Conservation (phyloP, 2,329 filamentous ascomycete species). For the Tolypocladium inflatum region DNA sequence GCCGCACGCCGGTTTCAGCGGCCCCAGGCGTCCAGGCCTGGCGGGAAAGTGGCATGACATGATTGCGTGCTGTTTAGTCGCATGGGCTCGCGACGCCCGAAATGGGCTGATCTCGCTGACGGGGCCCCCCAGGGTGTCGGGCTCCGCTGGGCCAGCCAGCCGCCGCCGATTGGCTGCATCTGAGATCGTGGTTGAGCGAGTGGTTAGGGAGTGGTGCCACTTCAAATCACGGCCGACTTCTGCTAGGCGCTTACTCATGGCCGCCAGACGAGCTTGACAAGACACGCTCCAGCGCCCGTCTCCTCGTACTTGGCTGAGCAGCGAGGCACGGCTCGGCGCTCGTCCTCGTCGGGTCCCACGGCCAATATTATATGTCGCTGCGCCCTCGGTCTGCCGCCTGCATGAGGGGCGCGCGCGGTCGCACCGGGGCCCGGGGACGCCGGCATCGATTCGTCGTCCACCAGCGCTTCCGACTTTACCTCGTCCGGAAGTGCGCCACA, state of each 20-base stretch:
- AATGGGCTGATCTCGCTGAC: slow-evolving; percentile 24
- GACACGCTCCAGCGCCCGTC: too few relatives aligned
- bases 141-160: neutral
- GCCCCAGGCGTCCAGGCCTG: neutral
- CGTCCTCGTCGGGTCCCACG: neutral
- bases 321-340: neutral
- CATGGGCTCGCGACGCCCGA: slow-evolving; percentile 21
- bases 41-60: slow-evolving; percentile 24
- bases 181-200: neutral
- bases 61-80: slow-evolving; percentile 16
- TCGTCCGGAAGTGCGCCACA: neutral
- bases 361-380: neutral
- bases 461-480: neutral
- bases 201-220: slow-evolving; percentile 4
- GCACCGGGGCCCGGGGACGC: neutral
- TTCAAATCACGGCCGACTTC: neutral
- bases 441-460: neutral
- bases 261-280: too few relatives aligned
- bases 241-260: neutral
- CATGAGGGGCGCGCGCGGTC: neutral
- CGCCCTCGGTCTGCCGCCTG: neutral
- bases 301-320: neutral
- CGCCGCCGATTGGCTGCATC: slow-evolving; percentile 4
- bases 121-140: slow-evolving; percentile 2
- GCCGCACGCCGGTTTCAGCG: neutral